These are phyloP conservation scores for Emergomyces orientalis DNA, from an alignment of 2,329 filamentous ascomycete genomes.

Conservation along the genomic window DNA sequence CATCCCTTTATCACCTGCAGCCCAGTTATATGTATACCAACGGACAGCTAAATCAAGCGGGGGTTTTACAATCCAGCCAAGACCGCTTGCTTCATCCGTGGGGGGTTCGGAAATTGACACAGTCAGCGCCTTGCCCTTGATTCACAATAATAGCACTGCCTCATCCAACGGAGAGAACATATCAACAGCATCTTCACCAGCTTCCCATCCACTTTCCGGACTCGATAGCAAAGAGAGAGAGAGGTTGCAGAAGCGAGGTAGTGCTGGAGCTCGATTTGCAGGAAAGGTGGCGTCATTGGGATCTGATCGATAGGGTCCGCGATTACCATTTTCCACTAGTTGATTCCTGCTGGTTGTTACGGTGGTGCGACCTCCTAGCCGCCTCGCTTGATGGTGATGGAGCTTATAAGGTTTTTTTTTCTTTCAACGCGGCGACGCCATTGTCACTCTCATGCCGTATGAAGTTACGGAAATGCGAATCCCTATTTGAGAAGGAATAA, in stretches of 20 bases:
- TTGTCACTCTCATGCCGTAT: background rate
- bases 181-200: slow-evolving; percentile 13
- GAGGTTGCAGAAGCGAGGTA: slow-evolving; percentile 68
- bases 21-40: slow-evolving; percentile 76
- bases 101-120: slow-evolving; percentile 43
- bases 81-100: background rate
- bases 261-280: slow-evolving; percentile 61
- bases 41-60: slow-evolving; percentile 40
- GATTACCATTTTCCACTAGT: background rate
- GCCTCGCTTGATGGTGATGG: background rate
- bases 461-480: background rate
- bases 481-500: background rate
- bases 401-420: background rate
- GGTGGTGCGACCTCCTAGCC: background rate
- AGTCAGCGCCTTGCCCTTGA: slow-evolving; percentile 52
- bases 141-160: slow-evolving; percentile 30
- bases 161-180: slow-evolving; percentile 7
- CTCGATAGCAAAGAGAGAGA: slow-evolving; percentile 50
- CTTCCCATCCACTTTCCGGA: slow-evolving; percentile 24
- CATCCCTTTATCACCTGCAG: slow-evolving; percentile 72
- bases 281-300: slow-evolving; percentile 38
- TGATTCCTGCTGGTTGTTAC: background rate
- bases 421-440: background rate
- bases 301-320: slow-evolving; percentile 1
- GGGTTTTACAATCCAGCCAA: background rate